Base-by-base conservation (phyloP, 2,329 filamentous ascomycete genomes). In the Penicillium concentricum region DNA sequence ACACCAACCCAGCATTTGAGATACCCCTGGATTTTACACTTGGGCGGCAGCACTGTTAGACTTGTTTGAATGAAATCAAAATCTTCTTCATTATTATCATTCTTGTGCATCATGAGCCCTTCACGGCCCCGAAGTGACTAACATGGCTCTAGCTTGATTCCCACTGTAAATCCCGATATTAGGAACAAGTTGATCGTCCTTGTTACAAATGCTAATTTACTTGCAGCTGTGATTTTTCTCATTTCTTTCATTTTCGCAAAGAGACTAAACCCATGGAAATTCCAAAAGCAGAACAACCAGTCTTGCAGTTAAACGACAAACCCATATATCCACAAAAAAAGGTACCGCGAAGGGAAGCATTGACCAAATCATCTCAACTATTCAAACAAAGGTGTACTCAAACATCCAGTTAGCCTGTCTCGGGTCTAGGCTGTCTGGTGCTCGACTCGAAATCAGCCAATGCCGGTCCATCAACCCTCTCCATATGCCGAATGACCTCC, bases 11-110 rank as follows among this genome's bases (percentile, higher is more conserved):
- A 58, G 60, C 55, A 55, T 60, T 62, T 46, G 44, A 66, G 62
- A 66, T 66, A 66, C 63, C 63, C 63, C 59, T 57, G 34, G 46
- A 52, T 58, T 57, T 56, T 54, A 51, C 46, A 51, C 44, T 52
- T 53, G 52, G 58, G 55, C 28, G 48, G 54, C 34, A 52, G 43
- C 55, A 60, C 28, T 37, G 24, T 54, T 56, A 61, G 58, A 56
- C 30, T 43, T 48, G 39, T 47, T 48, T 22, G 30, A 47, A 42
- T 48, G 20, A 42, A 28, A 41, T 34, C n/a, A 10, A 37, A 24
- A 6, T 46, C 2, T 52, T 41, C 30, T 41, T 13, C 38, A 20
- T 30, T 13, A 22, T 20, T 32, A 22, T 37, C 42, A 24, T n/a
- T 20, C 7, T 18, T 46, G 24, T 28, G 4, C 32, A 48, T 51